Evolutionary conservation across 495 filamentous ascomycete genomes (phyloP), one percentile per base, ranked within the genome.

Genomic region (Paragyromitra xinjiangensis): DNA sequence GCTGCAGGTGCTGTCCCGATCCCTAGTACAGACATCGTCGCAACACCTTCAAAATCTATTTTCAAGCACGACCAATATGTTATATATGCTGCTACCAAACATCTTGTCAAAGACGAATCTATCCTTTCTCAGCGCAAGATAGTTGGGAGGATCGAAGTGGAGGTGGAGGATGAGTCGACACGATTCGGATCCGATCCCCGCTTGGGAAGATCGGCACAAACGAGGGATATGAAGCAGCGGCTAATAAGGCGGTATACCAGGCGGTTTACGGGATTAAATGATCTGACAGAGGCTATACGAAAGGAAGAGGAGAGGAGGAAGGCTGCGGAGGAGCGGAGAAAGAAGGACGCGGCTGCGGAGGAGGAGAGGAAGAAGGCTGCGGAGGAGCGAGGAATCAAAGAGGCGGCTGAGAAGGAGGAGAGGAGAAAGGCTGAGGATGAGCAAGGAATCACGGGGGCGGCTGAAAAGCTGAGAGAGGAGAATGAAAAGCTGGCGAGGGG

Each of bases 61-160:
- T 80, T 80, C 65, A 61, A 58, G 29, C 78, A 80, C 59, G 6
- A 16, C 2, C 40, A 53, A 14, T 75, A 80, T 24, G 75, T 80
- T 26, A 19, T 26, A 19, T 65, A 59, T 11, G 53, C 44, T 24
- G 70, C 64, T 58, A 29, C 45, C n/a, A n/a, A 39, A 26, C 50
- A 42, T 64, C n/a, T 58, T 9, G 16, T 72, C 44, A 65, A 19
- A 40, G 42, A 51, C 19, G 55, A 50, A 22, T 34, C 64, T 19
- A 37, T 78, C 22, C 22, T 77, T 6, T 26, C 26, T 40, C 34
- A 12, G 22, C 65, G 16, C 9, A 73, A 37, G 9, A 14, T 51
- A 14, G 44, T 50, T 11, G 45, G 34, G 40, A 63, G 29, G 16
- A 22, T 34, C 3, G 65, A 65, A 8, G 39, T 29, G 1, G 71